Evolutionary conservation across 352 stramenopile genomes (phyloP).

Genomic region (Peronospora belbahrii): DNA sequence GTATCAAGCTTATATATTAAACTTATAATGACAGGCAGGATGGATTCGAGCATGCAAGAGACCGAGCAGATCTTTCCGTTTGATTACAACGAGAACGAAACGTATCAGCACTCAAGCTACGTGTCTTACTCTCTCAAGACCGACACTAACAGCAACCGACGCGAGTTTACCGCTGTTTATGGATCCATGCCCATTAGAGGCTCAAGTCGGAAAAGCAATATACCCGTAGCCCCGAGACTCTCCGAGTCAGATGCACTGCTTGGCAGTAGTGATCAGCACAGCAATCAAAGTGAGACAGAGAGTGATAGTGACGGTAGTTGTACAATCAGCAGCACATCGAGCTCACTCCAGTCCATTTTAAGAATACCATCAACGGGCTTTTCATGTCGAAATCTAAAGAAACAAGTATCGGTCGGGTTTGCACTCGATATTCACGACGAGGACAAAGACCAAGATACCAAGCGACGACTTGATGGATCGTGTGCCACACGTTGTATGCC

Average conservation of each 20-base stretch:
- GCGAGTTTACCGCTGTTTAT: slow-evolving; percentile 25
- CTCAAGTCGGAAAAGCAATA: slow-evolving; percentile 5
- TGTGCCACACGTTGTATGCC: slow-evolving; percentile 49
- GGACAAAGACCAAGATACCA: slow-evolving; percentile 31
- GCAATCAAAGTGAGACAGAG: slow-evolving; percentile 67
- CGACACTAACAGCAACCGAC: slow-evolving; percentile 6
- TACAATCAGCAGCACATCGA: slow-evolving; percentile 22
- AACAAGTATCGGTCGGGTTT: slow-evolving; percentile 63
- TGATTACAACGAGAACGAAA: slow-evolving; percentile 2
- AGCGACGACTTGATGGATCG: slow-evolving; percentile 16
- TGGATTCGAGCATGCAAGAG: slow-evolving; percentile 16
- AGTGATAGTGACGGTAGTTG: slow-evolving; percentile 69
- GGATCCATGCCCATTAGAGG: slow-evolving; percentile 25
- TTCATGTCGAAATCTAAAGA: slow-evolving; percentile 43
- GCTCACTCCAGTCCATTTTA: slow-evolving; percentile 59
- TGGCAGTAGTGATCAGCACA: slow-evolving; percentile 12
- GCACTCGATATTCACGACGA: slow-evolving; percentile 45
- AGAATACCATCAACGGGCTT: slow-evolving; percentile 37
- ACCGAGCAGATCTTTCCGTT: slow-evolving; percentile 24
- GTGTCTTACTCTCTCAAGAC: slow-evolving; percentile 24
- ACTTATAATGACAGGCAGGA: slow-evolving; percentile 17
- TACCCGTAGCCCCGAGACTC: slow-evolving; percentile 4
- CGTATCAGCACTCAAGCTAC: slow-evolving; percentile 28
- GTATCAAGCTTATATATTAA: not conserved
- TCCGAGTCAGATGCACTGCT: slow-evolving; percentile 21